Conservation (phyloP, 768 basidiomycete genomes). For the Pisolithus microcarpus region DNA sequence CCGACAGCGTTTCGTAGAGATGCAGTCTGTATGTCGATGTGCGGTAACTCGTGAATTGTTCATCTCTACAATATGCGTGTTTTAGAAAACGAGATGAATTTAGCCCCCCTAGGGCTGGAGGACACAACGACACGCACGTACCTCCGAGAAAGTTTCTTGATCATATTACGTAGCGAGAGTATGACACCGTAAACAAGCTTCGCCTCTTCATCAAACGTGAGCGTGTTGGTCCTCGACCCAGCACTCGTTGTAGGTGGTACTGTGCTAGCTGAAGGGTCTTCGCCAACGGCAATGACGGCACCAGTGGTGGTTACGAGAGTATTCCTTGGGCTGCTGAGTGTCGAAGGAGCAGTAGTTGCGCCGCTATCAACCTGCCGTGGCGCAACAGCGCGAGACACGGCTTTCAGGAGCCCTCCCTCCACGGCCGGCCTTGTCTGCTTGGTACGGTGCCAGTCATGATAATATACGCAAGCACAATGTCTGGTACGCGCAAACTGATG, state of each 20-base stretch:
- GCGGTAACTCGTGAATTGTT: slow-evolving; percentile 83
- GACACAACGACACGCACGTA: slow-evolving; percentile 23
- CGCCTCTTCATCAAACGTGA: slow-evolving; percentile 95
- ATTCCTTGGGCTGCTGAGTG: slow-evolving; percentile 54
- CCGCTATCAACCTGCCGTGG: slow-evolving; percentile 25
- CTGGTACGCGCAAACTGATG: slow-evolving; percentile 32
- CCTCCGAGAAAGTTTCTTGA: slow-evolving; percentile 89
- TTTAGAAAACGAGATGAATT: not conserved
- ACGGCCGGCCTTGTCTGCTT: slow-evolving; percentile 65
- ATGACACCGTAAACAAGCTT: slow-evolving; percentile 97
- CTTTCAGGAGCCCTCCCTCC: slow-evolving; percentile 68
- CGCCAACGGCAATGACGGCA: slow-evolving; percentile 55
- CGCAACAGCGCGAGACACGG: slow-evolving; percentile 67
- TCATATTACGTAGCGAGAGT: slow-evolving; percentile 86
- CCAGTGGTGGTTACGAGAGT: slow-evolving; percentile 60
- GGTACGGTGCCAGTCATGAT: slow-evolving; percentile 90
- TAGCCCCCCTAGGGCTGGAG: too few relatives aligned
- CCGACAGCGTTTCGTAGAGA: slow-evolving; percentile 83
- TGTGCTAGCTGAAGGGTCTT: slow-evolving; percentile 33
- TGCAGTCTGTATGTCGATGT: slow-evolving; percentile 93
- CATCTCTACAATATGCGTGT: slow-evolving; percentile 52
- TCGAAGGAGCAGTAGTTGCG: slow-evolving; percentile 28
- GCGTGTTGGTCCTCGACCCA: slow-evolving; percentile 36
- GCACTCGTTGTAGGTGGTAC: slow-evolving; percentile 6
- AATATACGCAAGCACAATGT: slow-evolving; percentile 89